A percentile compares a stretch with the other conserved stretches of the same genome.
Evolutionary conservation across 331 rosid species (phyloP).

Genomic region (Dryas integrifolia): DNA sequence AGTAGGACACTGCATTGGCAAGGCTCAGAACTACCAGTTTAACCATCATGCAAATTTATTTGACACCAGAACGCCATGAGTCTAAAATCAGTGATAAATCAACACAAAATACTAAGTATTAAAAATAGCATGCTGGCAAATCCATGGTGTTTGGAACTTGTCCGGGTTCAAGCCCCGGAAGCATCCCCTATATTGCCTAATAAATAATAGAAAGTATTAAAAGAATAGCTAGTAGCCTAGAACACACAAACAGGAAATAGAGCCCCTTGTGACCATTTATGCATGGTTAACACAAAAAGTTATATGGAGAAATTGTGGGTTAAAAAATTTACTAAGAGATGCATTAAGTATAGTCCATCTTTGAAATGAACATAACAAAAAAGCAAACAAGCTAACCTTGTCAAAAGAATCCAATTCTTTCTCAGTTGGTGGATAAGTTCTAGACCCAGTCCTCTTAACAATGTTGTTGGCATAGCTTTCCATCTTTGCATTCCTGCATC

Average conservation of each 20-base stretch:
- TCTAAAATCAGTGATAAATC: background rate
- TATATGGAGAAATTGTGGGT: constrained; percentile 6
- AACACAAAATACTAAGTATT: background rate
- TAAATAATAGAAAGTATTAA: background rate
- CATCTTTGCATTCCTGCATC: constrained; percentile 59
- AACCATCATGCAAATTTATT: constrained; percentile 6
- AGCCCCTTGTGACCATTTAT: background rate
- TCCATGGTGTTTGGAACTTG: background rate
- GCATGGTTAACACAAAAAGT: background rate
- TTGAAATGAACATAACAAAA: background rate
- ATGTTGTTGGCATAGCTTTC: constrained; percentile 39
- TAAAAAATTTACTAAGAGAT: background rate
- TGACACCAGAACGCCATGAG: background rate
- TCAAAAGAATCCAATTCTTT: constrained; percentile 73
- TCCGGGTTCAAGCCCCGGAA: background rate
- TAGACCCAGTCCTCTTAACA: constrained; percentile 42
- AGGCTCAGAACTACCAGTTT: background rate
- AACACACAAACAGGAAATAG: constrained; percentile 6
- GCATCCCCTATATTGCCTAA: background rate
- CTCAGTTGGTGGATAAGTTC: constrained; percentile 37
- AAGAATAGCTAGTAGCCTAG: background rate
- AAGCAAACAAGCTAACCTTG: constrained; percentile 52
- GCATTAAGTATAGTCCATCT: background rate
- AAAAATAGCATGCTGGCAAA: background rate
- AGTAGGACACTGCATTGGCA: background rate